Evolutionary conservation across 129 eudicot species (phyloP), one percentile per base, ranked within the genome.

Genomic region (Heracleum sosnowskyi): DNA sequence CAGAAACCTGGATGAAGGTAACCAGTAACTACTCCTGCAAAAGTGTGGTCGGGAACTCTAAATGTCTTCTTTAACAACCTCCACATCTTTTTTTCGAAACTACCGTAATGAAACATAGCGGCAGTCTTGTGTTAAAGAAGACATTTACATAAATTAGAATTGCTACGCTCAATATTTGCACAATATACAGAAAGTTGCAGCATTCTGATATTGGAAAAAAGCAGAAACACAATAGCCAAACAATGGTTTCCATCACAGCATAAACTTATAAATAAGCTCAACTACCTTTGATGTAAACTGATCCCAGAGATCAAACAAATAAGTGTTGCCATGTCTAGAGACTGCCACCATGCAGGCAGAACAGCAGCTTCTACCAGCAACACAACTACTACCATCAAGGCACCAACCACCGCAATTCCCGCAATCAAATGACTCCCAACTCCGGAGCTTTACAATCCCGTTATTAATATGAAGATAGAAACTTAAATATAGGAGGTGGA

Each of bases 281-380:
- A n/a, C 6, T 8, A 89, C 96, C 86, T 86, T 93, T 83, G 85
- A 89, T 26, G 90, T 79, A 49, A 93, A 93, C 3, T 89, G 34
- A 64, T 88, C 86, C 57, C 87, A 75, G 46, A 93, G 76, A 81
- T 79, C 82, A 81, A 93, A 89, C 78, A 89, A 73, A 41, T 40
- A 66, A 83, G 78, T 41, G 10, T 41, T 10, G 12, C 12, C 45
- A 41, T 41, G 45, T 41, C 85, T 94, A 78, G 82, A 68, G 73
- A 33, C 82, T 87, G 40, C 47, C 86, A 62, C 55, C 28, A 47
- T 45, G 77, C n/a, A 46, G 34, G 70, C 86, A 45, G 77, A 29
- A 16, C 36, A 80, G 35, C 63, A 84, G 20, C 76, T 63, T 5
- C 79, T 29, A 31, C 37, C 9, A 2, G 70, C 37, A 11, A 28